These are phyloP conservation scores for Cymbidium sinense DNA, from an alignment of 106 monocot species.

Conservation along the genomic window DNA sequence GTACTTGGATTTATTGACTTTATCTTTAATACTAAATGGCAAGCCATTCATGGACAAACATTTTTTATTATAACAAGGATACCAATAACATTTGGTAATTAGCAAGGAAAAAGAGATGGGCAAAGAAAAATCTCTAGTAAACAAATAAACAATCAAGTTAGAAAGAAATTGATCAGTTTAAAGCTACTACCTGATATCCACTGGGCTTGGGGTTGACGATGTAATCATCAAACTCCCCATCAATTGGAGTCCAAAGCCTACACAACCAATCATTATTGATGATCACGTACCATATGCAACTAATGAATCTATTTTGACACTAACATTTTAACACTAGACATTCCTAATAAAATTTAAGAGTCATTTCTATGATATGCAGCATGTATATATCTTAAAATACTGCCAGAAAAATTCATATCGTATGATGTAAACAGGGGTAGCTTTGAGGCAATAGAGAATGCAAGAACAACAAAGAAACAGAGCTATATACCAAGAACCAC, in stretches of 20 bases:
- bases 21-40: not conserved
- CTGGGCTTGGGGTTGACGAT: conserved; percentile 95
- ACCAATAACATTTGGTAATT: not conserved
- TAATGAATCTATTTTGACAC: not conserved
- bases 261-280: conserved; percentile 12
- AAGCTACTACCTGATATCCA: conserved; percentile 73
- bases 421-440: not conserved
- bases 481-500: not conserved
- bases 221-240: conserved; percentile 98
- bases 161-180: not conserved
- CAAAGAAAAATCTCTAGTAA: not conserved
- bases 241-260: conserved; percentile 93
- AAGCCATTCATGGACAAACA: not conserved
- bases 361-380: not conserved
- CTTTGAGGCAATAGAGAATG: not conserved
- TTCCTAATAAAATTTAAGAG: not conserved
- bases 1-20: not conserved
- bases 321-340: not conserved
- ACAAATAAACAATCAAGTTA: not conserved
- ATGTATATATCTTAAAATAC: not conserved
- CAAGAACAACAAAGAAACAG: not conserved
- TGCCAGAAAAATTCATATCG: not conserved
- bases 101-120: not conserved
- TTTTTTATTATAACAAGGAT: not conserved
- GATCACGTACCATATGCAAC: not conserved